Percentiles rank a stretch among this genome's conserved stretches.
Conservation (phyloP, 768 basidiomycete species). For the Tylopilus rubrobrunneus region DNA sequence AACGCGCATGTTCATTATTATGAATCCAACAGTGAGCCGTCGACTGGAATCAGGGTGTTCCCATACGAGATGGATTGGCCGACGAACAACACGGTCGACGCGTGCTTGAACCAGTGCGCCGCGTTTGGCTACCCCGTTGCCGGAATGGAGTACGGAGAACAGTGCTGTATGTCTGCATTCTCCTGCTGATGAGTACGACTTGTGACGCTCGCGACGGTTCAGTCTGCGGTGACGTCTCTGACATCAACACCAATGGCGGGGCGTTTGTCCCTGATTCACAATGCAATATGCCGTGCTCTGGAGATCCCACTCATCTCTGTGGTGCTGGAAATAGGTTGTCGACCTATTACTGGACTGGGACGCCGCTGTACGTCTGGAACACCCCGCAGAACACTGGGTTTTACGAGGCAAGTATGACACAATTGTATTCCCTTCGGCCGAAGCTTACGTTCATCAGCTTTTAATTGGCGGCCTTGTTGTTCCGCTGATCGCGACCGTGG, state of each 20-base stretch:
- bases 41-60: conserved; percentile 44
- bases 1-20: not conserved
- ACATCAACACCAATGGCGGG: conserved; percentile 40
- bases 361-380: conserved; percentile 55
- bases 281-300: conserved; percentile 56
- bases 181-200: not conserved
- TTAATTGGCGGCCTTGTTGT: conserved; percentile 60
- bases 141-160: conserved; percentile 65
- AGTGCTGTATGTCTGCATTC: conserved; percentile 52
- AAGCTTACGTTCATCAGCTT: conserved; percentile 31
- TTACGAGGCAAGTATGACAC: conserved; percentile 54
- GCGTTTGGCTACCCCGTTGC: conserved; percentile 69
- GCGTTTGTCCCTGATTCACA: conserved; percentile 32
- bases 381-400: conserved; percentile 59
- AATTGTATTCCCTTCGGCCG: not conserved
- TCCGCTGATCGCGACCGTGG: conserved; percentile 70
- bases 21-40: conserved; percentile 41
- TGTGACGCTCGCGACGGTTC: not conserved
- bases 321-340: conserved; percentile 54
- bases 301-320: conserved; percentile 66
- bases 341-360: conserved; percentile 52
- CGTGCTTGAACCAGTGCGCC: conserved; percentile 66
- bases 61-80: conserved; percentile 57
- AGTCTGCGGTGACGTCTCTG: conserved; percentile 70
- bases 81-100: conserved; percentile 58